Percentiles rank a stretch among this genome's conserved stretches.
These are phyloP conservation scores for Papilionanthe hybrid DNA, from an alignment of 116 monocot species.

Conservation along the genomic window DNA sequence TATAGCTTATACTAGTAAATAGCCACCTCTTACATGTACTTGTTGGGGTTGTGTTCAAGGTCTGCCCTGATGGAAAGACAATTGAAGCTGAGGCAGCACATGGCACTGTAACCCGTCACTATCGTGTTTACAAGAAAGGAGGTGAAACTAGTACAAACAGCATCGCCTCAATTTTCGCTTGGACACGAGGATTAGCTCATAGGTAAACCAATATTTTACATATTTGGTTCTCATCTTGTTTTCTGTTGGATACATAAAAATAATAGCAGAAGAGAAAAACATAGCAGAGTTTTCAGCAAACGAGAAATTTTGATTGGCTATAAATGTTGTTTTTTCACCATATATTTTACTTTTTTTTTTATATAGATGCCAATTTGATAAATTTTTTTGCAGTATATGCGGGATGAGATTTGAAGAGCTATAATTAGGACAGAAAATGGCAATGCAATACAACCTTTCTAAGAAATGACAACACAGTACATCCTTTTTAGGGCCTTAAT, in stretches of 20 bases:
- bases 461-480: too few relatives aligned
- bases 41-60: slow-evolving; percentile 10
- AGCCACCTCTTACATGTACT: not conserved
- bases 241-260: not conserved
- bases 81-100: slow-evolving; percentile 96
- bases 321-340: too few relatives aligned
- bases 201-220: slow-evolving; percentile 30
- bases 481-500: too few relatives aligned
- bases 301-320: not conserved
- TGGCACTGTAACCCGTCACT: slow-evolving; percentile 95
- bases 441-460: too few relatives aligned
- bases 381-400: too few relatives aligned
- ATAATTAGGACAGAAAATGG: too few relatives aligned
- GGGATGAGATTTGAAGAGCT: too few relatives aligned
- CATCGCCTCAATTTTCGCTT: slow-evolving; percentile 93
- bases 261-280: not conserved
- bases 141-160: slow-evolving; percentile 95
- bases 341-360: too few relatives aligned
- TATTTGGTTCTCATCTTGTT: not conserved
- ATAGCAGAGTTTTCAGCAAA: not conserved
- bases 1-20: slow-evolving; percentile 2
- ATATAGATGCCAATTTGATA: too few relatives aligned
- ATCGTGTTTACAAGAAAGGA: slow-evolving; percentile 68
- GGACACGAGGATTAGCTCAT: slow-evolving; percentile 84
- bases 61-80: slow-evolving; percentile 67